Base-by-base conservation (phyloP, 345 rosid genomes). In the Carallia pectinifolia region DNA sequence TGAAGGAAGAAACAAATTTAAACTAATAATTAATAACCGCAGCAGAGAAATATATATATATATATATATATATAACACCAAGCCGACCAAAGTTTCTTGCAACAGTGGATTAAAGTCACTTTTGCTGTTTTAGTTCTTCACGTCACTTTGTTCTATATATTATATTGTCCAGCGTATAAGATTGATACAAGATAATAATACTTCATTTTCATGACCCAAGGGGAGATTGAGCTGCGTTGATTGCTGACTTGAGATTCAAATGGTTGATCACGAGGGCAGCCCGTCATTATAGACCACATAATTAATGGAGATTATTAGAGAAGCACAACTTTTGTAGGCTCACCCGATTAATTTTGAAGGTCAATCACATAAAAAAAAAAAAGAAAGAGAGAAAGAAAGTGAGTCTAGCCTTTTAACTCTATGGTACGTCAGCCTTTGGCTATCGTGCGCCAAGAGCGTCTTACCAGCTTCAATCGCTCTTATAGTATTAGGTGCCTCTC, bases 41-140 rank as follows among this genome's bases (percentile, higher is more conserved):
- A 61, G 33, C 48, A 69, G 2, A 55, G 62, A 30, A 53, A 5
- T 67, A 55, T 27, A 74, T n/a, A 29, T 23, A 6, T 23, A 55
- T 23, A 23, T 23, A 23, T 23, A 33, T 33, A 33, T 33, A 33
- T 33, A 1, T 53, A 69, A 60, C 30, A 70, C 50, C 50, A 2
- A 61, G 83, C 81, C 87, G 89, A 80, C 89, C 76, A 71, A 34
- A 76, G 83, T 81, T 83, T 73, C 85, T 80, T 77, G 81, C 37
- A 81, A 68, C 60, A 76, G 44, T 70, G 58, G 69, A 81, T 61
- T 67, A 56, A 65, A 36, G 33, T 73, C 65, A 62, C 47, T 33
- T 53, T 64, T 19, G 80, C 73, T 82, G 79, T 74, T 79, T 83
- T 77, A 61, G 82, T 72, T 80, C 78, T 61, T 65, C 83, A 83